Evolutionary conservation across 176 grass and related monocot genomes (phyloP).

Genomic region (Oryza australiensis): DNA sequence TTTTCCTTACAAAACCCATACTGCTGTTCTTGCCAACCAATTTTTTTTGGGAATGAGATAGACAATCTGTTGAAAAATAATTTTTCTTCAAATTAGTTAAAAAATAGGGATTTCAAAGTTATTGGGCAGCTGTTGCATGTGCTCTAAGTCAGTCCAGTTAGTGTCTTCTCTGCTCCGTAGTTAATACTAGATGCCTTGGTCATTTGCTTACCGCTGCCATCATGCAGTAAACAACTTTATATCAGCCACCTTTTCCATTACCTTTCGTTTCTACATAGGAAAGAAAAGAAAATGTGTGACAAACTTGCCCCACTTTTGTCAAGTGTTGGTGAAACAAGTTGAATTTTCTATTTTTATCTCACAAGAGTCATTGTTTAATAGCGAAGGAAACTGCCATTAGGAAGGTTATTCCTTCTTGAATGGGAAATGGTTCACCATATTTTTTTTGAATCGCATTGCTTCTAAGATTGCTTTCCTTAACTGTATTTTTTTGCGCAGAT

Average conservation of each 20-base stretch:
- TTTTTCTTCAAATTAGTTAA: too few species aligned
- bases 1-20: neutral
- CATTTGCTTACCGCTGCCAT: neutral
- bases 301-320: neutral
- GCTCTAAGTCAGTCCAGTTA: neutral
- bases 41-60: too few species aligned
- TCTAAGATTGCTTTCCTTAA: neutral
- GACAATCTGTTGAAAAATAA: too few species aligned
- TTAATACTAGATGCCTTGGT: neutral
- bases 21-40: neutral
- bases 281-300: neutral
- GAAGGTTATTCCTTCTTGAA: neutral
- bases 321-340: neutral
- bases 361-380: neutral
- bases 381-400: neutral
- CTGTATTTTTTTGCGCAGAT: conserved; percentile 34
- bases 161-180: neutral
- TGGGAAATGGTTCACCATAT: neutral
- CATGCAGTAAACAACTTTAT: neutral
- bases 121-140: too few species aligned
- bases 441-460: neutral
- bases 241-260: neutral
- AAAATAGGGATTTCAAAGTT: too few species aligned
- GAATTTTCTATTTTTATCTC: neutral
- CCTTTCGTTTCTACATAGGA: neutral